Conservation (phyloP, 768 basidiomycete genomes). For the Lentinula detonsa region DNA sequence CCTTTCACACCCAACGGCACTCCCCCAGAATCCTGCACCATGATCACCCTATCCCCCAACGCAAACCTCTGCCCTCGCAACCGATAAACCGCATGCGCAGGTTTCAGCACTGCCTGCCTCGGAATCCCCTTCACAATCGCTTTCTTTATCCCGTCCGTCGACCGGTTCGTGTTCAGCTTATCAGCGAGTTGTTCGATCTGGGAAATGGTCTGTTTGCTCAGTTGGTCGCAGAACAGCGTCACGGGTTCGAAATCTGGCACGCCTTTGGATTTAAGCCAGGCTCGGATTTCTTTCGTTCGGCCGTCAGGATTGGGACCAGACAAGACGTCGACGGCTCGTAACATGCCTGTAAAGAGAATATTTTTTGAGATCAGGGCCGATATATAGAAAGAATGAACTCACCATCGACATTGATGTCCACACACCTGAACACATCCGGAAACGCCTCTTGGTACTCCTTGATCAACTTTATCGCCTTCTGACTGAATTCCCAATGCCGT, state of each 20-base stretch:
- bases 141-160: slow-evolving; percentile 68
- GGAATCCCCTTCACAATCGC: slow-evolving; percentile 93
- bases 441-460: slow-evolving; percentile 79
- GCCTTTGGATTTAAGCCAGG: slow-evolving; percentile 83
- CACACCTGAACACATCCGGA: slow-evolving; percentile 73
- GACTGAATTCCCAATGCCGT: slow-evolving; percentile 88
- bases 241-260: slow-evolving; percentile 91
- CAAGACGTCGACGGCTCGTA: slow-evolving; percentile 56
- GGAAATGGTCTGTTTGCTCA: slow-evolving; percentile 78
- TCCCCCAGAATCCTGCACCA: slow-evolving; percentile 92
- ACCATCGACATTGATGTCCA: slow-evolving; percentile 77
- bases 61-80: slow-evolving; percentile 84
- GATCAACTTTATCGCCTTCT: slow-evolving; percentile 77
- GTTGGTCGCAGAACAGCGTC: slow-evolving; percentile 85
- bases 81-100: slow-evolving; percentile 82
- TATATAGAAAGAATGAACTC: slow-evolving; percentile 15
- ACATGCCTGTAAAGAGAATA: slow-evolving; percentile 52
- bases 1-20: slow-evolving; percentile 91
- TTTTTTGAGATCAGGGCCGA: slow-evolving; percentile 2
- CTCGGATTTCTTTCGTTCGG: slow-evolving; percentile 68
- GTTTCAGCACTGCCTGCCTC: slow-evolving; percentile 89
- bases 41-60: slow-evolving; percentile 90
- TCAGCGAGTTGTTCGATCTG: slow-evolving; percentile 79
- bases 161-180: slow-evolving; percentile 53
- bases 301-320: slow-evolving; percentile 55